Evolutionary conservation across 805 yeast species (phyloP).

Genomic region (Hanseniaspora occidentalis): DNA sequence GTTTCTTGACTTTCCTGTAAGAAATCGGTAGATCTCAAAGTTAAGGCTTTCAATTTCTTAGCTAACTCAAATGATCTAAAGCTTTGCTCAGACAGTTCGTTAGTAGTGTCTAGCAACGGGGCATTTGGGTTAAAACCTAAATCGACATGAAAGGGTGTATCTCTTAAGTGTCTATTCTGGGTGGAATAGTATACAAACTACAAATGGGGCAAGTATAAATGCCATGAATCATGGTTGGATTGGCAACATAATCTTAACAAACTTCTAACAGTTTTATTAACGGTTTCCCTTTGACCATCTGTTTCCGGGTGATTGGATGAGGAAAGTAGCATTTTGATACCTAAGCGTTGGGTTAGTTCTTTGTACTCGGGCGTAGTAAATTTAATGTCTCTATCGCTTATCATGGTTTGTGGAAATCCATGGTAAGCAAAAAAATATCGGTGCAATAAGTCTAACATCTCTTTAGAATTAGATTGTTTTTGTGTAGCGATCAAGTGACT

Average conservation of each 20-base stretch:
- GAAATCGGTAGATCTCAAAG: constrained; percentile 1
- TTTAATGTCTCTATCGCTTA: constrained; percentile 3
- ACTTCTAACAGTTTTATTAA: not conserved
- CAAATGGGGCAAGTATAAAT: constrained; percentile 3
- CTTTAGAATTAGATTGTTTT: constrained; percentile 7
- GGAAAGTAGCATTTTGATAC: constrained; percentile 2
- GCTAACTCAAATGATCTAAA: constrained; percentile 1
- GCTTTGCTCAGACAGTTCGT: not conserved
- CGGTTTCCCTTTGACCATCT: constrained; percentile 7
- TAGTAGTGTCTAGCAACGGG: constrained; percentile 1
- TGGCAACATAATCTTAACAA: constrained; percentile 1
- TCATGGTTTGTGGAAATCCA: constrained; percentile 9
- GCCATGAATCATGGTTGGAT: constrained; percentile 4
- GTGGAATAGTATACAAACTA: constrained; percentile 7
- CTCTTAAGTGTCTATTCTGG: not conserved
- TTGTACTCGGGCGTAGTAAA: not conserved
- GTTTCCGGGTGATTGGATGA: constrained; percentile 6
- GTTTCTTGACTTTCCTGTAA: not conserved
- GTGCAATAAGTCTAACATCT: constrained; percentile 8
- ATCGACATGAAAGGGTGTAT: constrained; percentile 7
- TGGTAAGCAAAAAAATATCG: constrained; percentile 9
- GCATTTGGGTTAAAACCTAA: constrained; percentile 8
- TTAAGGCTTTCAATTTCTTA: not conserved
- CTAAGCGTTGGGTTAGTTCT: constrained; percentile 4
- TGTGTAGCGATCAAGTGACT: constrained; percentile 8